phyloP scores from a whole-genome alignment of 2,329 filamentous ascomycete species.

The Pyricularia sp. region DNA sequence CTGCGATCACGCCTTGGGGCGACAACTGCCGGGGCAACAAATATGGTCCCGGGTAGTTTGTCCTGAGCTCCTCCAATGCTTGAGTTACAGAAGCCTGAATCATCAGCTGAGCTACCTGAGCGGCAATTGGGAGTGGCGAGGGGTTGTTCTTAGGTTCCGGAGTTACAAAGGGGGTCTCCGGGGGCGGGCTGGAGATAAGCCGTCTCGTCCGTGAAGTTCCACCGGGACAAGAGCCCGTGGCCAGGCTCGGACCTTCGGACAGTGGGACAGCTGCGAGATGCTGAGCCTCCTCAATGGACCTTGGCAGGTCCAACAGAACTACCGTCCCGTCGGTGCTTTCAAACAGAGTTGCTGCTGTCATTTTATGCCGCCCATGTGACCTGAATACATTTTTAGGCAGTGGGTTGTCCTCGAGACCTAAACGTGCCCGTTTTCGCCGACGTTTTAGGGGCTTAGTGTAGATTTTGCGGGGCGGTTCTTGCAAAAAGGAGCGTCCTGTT shows the following conservation, averaged over 20 bases:
- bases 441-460: not conserved
- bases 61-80: constrained; percentile 29
- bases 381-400: not conserved
- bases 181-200: constrained; percentile 35
- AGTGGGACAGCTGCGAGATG: constrained; percentile 9
- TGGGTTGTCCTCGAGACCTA: not conserved
- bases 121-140: constrained; percentile 18
- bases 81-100: constrained; percentile 33
- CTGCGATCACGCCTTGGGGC: not conserved
- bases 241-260: not conserved
- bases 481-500: not conserved
- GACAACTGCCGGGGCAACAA: constrained; percentile 29
- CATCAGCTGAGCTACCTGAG: constrained; percentile 46
- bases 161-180: constrained; percentile 35
- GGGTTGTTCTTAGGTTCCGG: constrained; percentile 35
- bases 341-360: constrained; percentile 38
- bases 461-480: not conserved
- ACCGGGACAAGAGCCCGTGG: not conserved
- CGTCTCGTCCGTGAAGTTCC: constrained; percentile 10
- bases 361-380: not conserved
- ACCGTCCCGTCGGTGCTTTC: constrained; percentile 38
- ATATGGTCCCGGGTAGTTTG: constrained; percentile 30
- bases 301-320: constrained; percentile 59
- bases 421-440: not conserved
- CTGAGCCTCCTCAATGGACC: constrained; percentile 60